Evolutionary conservation across 768 basidiomycete genomes (phyloP), one percentile per base, ranked within the genome.

Genomic region (Ramaria rubella): DNA sequence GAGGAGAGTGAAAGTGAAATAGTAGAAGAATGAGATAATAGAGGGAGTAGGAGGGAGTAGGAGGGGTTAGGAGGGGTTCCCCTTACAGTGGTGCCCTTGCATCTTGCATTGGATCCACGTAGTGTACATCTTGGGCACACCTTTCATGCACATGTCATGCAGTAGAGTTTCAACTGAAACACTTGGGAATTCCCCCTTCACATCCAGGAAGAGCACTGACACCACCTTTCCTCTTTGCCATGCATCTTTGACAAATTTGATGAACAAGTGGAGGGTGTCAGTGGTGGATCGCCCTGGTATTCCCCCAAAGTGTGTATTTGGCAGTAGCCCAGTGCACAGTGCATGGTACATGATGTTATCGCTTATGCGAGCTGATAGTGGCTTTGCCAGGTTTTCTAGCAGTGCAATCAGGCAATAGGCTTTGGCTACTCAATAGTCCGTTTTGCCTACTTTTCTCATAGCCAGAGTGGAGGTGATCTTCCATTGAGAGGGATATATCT

Each of bases 201-300:
- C 63, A 43, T 72, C 70, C 2, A 71, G 60, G 53, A 67, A 68
- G 1, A 73, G 61, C 0, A 55, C 60, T 1, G 63, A 60, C 2
- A 61, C 69, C 0, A 67, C 68, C 34, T 66, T 52, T 0, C 58
- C 51, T 27, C 52, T 43, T 12, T 62, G 38, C 68, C 66, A 78
- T 0, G 72, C 69, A 1, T 67, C 63, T 44, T 76, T 71, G 29
- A 78, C 65, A 14, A 59, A 65, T 3, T 70, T 52, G 6, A 70
- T 64, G 0, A 77, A 59, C 1, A 67, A 54, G 44, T 71, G 67
- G 2, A 71, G 24, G 15, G 66, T 57, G 60, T 71, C 69, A 1
- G 65, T 66, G 12, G 69, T 68, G 21, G 60, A 49, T 27, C 67
- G 17, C 6, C 69, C 69, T 7, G 68, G 67, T 29, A 67, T n/a